Conservation (phyloP, 2,329 filamentous ascomycete species). For the Aspergillus melleus region DNA sequence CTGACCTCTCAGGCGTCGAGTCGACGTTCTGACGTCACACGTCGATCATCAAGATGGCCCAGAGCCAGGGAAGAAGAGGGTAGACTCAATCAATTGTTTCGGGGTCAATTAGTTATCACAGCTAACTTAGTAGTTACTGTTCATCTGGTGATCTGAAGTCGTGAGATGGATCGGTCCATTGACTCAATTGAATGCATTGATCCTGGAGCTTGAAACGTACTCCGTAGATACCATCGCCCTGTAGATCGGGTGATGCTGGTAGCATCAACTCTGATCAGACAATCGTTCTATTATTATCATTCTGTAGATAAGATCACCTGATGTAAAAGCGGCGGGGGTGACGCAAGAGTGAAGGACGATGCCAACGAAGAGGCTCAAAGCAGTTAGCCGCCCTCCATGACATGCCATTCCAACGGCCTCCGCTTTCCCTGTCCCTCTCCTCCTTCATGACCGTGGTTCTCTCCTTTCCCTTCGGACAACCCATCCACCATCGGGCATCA, state of each 20-base stretch:
- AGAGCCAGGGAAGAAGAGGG: too few relatives aligned
- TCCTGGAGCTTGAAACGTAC: too few relatives aligned
- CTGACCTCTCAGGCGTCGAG: neutral
- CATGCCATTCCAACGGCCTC: slow-evolving; percentile 7
- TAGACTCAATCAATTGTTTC: too few relatives aligned
- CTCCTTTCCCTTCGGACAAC: neutral
- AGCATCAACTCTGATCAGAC: too few relatives aligned
- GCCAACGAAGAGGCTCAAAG: neutral
- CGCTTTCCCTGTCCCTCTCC: slow-evolving; percentile 1
- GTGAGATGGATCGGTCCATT: too few relatives aligned
- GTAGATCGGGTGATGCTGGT: too few relatives aligned
- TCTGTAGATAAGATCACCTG: slow-evolving; percentile 14
- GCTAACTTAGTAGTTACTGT: too few relatives aligned
- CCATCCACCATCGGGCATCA: slow-evolving; percentile 1
- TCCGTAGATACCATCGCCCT: too few relatives aligned
- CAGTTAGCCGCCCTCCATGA: neutral
- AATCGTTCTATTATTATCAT: too few relatives aligned
- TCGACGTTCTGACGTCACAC: neutral
- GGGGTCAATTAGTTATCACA: too few relatives aligned
- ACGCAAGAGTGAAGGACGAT: slow-evolving; percentile 21
- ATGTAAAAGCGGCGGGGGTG: slow-evolving; percentile 20
- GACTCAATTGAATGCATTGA: too few relatives aligned
- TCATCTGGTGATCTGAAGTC: too few relatives aligned
- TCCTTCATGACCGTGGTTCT: neutral
- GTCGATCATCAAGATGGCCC: neutral